phyloP scores from a whole-genome alignment of 2,329 filamentous ascomycete species.

The Diaporthe caulivora region DNA sequence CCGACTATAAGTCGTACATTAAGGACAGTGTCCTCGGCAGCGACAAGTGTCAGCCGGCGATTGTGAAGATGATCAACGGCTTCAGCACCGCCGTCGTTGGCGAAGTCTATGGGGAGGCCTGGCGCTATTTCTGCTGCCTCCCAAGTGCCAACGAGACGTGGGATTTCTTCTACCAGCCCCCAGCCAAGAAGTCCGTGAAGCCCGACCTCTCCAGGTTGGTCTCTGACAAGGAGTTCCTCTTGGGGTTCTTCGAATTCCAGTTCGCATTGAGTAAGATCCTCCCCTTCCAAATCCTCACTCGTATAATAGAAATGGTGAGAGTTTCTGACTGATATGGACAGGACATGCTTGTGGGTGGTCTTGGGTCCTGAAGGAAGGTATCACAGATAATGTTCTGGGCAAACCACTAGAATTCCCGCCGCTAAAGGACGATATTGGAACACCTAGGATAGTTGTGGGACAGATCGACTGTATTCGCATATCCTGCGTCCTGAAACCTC shows the following conservation, averaged over 20 bases:
- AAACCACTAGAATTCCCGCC: constrained; percentile 45
- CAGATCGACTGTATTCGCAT: constrained; percentile 60
- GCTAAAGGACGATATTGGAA: constrained; percentile 50
- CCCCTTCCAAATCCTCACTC: neutral
- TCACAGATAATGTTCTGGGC: neutral
- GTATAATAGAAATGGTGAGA: neutral
- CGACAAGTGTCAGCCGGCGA: neutral
- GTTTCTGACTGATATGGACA: constrained; percentile 40
- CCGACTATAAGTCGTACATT: constrained; percentile 53
- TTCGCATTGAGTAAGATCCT: constrained; percentile 58
- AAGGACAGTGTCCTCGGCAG: constrained; percentile 19
- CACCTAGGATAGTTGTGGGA: constrained; percentile 59
- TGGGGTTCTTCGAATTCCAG: constrained; percentile 58
- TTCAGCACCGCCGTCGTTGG: constrained; percentile 43
- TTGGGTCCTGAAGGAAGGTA: constrained; percentile 51
- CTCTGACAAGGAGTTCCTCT: constrained; percentile 52
- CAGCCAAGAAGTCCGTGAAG: constrained; percentile 2
- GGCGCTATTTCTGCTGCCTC: constrained; percentile 40
- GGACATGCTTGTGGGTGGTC: constrained; percentile 60
- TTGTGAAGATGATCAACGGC: neutral
- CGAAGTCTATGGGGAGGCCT: constrained; percentile 47
- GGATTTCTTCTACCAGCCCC: neutral
- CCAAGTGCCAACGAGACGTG: neutral
- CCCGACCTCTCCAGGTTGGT: constrained; percentile 34
- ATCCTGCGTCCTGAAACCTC: constrained; percentile 50